Percentiles rank a stretch among this genome's conserved stretches.
Conservation (phyloP, 2,329 filamentous ascomycete genomes). For the Ascocoryne sarcoides region DNA sequence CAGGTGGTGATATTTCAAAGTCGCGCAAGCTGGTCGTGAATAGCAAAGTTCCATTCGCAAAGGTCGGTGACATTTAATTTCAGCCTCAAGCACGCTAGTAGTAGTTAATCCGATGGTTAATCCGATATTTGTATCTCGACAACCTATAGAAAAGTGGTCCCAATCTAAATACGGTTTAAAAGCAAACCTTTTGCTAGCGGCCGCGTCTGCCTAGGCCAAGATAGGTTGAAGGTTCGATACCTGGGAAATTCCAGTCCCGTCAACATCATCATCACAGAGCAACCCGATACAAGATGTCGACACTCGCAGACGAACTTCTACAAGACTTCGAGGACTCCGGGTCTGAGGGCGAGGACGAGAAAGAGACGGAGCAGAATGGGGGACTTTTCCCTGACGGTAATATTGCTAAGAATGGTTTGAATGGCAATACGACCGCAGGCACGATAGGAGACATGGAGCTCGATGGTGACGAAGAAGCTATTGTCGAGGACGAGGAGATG, state of each 20-base stretch:
- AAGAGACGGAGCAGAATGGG: conserved; percentile 38
- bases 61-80: no score
- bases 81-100: no score
- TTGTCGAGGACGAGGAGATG: conserved; percentile 52
- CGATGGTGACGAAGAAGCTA: conserved; percentile 51
- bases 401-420: conserved; percentile 30
- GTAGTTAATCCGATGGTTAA: no score
- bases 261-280: background rate
- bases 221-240: background rate
- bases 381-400: conserved; percentile 35
- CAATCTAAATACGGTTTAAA: no score
- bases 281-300: conserved; percentile 56
- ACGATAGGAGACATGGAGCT: conserved; percentile 43
- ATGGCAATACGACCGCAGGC: conserved; percentile 27
- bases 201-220: conserved; percentile 4
- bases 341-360: conserved; percentile 64
- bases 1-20: no score
- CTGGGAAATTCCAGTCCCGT: background rate
- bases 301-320: conserved; percentile 83
- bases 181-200: no score
- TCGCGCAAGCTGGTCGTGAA: no score
- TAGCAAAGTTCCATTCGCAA: no score
- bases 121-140: no score
- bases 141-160: no score
- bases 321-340: conserved; percentile 85